These are phyloP conservation scores for Ceriops tagal DNA, from an alignment of 345 rosid species.

Conservation along the genomic window DNA sequence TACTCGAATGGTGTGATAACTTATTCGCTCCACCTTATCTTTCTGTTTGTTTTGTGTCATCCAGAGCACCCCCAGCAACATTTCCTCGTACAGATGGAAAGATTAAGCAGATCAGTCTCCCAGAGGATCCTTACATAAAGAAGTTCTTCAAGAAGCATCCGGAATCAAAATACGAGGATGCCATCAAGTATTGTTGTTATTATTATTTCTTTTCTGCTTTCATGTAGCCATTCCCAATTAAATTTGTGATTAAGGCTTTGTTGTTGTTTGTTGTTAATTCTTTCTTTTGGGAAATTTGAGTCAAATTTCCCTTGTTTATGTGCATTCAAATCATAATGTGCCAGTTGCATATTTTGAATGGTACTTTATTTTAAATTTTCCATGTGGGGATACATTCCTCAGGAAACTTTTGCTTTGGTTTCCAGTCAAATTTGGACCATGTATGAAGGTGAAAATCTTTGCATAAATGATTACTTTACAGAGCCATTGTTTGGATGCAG, in stretches of 20 bases:
- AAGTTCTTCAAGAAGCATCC: constrained; percentile 65
- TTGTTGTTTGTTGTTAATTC: not conserved
- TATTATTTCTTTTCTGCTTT: not conserved
- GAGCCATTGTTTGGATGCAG: too few relatives aligned
- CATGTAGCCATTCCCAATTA: not conserved
- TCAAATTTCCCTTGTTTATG: too few relatives aligned
- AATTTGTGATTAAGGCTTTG: not conserved
- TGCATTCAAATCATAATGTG: too few relatives aligned
- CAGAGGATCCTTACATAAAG: constrained; percentile 69
- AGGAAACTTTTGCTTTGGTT: not conserved
- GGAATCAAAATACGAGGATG: constrained; percentile 48
- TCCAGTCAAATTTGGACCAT: not conserved
- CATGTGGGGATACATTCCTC: not conserved
- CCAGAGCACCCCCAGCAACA: constrained; percentile 68
- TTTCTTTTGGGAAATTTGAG: too few relatives aligned
- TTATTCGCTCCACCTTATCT: not conserved
- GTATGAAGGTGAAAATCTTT: too few relatives aligned
- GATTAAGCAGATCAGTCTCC: constrained; percentile 61
- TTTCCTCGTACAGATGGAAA: constrained; percentile 71
- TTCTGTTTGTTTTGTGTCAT: constrained; percentile 8
- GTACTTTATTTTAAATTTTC: too few relatives aligned
- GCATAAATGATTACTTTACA: too few relatives aligned
- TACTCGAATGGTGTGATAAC: not conserved
- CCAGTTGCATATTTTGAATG: too few relatives aligned
- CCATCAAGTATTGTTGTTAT: constrained; percentile 52